Evolutionary conservation across 305 asterid species (phyloP), one percentile per base, ranked within the genome.

Genomic region (Solanum hybrid): DNA sequence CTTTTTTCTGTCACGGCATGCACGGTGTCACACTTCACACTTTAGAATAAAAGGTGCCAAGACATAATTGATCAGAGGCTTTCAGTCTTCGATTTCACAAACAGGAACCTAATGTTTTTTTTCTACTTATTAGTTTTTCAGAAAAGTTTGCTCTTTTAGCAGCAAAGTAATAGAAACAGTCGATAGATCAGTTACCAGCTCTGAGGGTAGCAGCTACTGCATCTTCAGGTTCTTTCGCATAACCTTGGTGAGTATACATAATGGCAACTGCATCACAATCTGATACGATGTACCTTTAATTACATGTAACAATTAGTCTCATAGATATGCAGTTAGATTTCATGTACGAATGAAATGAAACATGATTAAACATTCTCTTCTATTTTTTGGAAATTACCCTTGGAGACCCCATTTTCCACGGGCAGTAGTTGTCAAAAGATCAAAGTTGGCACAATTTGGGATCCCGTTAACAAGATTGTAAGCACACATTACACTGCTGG

Each of bases 211-310:
- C 93, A 9, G 95, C 97, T 29, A 96, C 97, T 8, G 98, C 98
- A 90, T 96, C 98, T 92, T 96, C 98, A 0, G 98, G 98, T 84
- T 91, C 93, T 86, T 93, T 94, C 8, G 92, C 96, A 85, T 94
- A 95, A n/a, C 93, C 93, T 91, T 96, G 98, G 51, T 22, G 20
- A 16, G 91, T 94, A 91, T 93, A 92, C 20, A 96, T 94, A 39
- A 94, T 91, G 18, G 90, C 92, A 26, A 95, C 98, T 6, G 96
- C 98, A 42, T 95, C 98, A 74, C 98, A 95, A 42, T 96, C 98
- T 18, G 97, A 93, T 1, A 89, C 93, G 11, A 95, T 92, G 91
- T 95, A 94, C 93, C 98, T 95, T 42, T 4, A 89, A 79, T 34
- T 16, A 84, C 10, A 86, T 33, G 4, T 20, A 51, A 26, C 75